phyloP scores from a whole-genome alignment of 2,329 filamentous ascomycete genomes.

The Aspergillus quadrilineatus region DNA sequence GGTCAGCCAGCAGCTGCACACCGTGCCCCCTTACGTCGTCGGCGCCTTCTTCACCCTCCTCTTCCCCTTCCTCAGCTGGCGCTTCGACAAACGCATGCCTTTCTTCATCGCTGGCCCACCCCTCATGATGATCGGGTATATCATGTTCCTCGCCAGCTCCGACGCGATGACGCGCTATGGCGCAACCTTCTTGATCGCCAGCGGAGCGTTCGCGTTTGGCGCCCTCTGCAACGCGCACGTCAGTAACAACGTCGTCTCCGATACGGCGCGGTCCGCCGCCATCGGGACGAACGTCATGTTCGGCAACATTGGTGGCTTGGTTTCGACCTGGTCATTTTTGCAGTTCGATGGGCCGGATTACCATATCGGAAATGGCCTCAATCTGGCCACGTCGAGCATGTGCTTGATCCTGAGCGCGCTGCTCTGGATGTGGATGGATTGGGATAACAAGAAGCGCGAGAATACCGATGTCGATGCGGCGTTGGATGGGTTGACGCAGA shows the following conservation, averaged over 20 bases:
- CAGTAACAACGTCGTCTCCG: conserved; percentile 68
- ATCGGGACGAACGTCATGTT: conserved; percentile 70
- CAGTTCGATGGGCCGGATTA: conserved; percentile 64
- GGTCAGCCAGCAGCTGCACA: conserved; percentile 66
- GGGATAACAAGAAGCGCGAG: conserved; percentile 61
- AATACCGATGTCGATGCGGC: conserved; percentile 56
- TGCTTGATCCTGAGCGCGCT: conserved; percentile 50
- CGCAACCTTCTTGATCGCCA: conserved; percentile 68
- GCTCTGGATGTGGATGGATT: conserved; percentile 61
- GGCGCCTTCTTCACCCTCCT: conserved; percentile 65
- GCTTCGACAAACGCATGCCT: conserved; percentile 58
- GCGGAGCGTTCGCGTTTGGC: conserved; percentile 63
- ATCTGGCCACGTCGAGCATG: conserved; percentile 58
- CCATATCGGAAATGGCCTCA: conserved; percentile 69
- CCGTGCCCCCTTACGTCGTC: conserved; percentile 68
- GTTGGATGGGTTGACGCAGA: conserved; percentile 53
- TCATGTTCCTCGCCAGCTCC: conserved; percentile 64
- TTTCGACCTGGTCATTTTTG: conserved; percentile 66
- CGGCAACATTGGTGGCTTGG: conserved; percentile 69
- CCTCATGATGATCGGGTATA: conserved; percentile 67
- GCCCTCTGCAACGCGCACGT: conserved; percentile 66
- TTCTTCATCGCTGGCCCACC: conserved; percentile 62
- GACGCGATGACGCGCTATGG: conserved; percentile 61
- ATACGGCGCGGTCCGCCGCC: conserved; percentile 66
- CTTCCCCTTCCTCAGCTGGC: conserved; percentile 62